A percentile compares a stretch with the other conserved stretches of the same genome.
Evolutionary conservation across 2,329 filamentous ascomycete genomes (phyloP).

Genomic region (Dendryphion nanum): DNA sequence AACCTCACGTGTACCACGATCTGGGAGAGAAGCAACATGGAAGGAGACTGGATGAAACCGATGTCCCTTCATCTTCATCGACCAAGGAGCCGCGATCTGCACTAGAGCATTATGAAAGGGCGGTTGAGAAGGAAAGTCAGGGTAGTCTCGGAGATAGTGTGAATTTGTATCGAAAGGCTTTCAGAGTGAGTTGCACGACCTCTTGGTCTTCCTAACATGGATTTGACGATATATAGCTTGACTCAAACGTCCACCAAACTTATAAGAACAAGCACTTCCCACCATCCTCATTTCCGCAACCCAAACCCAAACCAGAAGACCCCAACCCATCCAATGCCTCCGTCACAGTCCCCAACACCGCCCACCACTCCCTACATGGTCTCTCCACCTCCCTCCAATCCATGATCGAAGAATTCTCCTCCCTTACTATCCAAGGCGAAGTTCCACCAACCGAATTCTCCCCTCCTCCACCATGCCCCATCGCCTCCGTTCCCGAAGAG

Average conservation of each 20-base stretch:
- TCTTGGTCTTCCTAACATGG: slow-evolving; percentile 1
- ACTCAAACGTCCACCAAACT: slow-evolving; percentile 75
- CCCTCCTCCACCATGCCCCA: slow-evolving; percentile 73
- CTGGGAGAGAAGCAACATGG: slow-evolving; percentile 47
- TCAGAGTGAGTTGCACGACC: slow-evolving; percentile 60
- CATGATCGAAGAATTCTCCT: slow-evolving; percentile 73
- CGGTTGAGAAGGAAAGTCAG: slow-evolving; percentile 81
- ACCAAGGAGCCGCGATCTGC: slow-evolving; percentile 66
- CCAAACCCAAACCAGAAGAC: slow-evolving; percentile 28
- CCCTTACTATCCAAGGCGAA: slow-evolving; percentile 65
- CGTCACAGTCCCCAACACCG: slow-evolving; percentile 52
- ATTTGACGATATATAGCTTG: slow-evolving; percentile 59
- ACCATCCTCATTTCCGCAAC: slow-evolving; percentile 51
- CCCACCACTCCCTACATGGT: slow-evolving; percentile 58
- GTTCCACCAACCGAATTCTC: slow-evolving; percentile 70
- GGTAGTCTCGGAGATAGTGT: slow-evolving; percentile 89
- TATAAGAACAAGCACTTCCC: slow-evolving; percentile 94
- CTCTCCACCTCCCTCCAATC: slow-evolving; percentile 59
- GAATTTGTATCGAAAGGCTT: slow-evolving; percentile 83
- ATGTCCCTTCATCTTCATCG: slow-evolving; percentile 29
- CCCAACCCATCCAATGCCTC: slow-evolving; percentile 51
- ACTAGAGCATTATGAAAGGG: slow-evolving; percentile 88
- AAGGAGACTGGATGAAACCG: slow-evolving; percentile 44
- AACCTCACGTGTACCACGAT: slow-evolving; percentile 45
- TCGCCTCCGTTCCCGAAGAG: slow-evolving; percentile 77